Evolutionary conservation across 495 filamentous ascomycete genomes (phyloP).

Genomic region (Chaetomidium leptoderma): DNA sequence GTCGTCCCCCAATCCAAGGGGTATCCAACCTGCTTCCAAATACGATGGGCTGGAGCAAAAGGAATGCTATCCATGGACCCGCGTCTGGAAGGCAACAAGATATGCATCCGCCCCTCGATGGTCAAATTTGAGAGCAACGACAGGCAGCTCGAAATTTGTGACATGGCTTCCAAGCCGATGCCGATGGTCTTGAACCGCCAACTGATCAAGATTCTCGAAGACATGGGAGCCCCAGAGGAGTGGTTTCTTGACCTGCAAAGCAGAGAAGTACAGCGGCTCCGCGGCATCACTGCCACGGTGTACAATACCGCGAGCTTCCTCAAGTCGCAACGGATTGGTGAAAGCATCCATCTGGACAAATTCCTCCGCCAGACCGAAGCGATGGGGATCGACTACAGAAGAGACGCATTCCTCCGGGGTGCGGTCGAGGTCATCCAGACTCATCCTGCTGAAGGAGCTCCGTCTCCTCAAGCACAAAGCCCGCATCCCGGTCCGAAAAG

Average conservation of each 20-base stretch:
- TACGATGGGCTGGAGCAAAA: conserved; percentile 66
- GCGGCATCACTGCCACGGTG: conserved; percentile 48
- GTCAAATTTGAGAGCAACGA: conserved; percentile 63
- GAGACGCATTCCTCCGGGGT: conserved; percentile 60
- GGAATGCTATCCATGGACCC: conserved; percentile 68
- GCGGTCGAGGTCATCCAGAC: conserved; percentile 60
- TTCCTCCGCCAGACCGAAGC: conserved; percentile 53
- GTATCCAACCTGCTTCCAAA: conserved; percentile 63
- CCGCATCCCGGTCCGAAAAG: conserved; percentile 64
- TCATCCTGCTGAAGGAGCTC: conserved; percentile 59
- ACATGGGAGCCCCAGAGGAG: conserved; percentile 49
- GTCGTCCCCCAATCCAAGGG: conserved; percentile 39
- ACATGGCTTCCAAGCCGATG: conserved; percentile 57
- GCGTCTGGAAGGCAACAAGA: conserved; percentile 46
- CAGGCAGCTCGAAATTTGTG: conserved; percentile 69
- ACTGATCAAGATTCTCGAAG: conserved; percentile 79
- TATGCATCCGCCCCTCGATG: conserved; percentile 68
- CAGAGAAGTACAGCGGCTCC: conserved; percentile 52
- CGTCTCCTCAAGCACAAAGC: conserved; percentile 71
- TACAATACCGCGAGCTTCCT: conserved; percentile 61
- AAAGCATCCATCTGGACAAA: conserved; percentile 50
- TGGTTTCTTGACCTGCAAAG: conserved; percentile 61
- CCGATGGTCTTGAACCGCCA: conserved; percentile 69
- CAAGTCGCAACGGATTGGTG: conserved; percentile 50
- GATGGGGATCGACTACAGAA: conserved; percentile 55